These are phyloP conservation scores for Jatropha curcas DNA, from an alignment of 345 rosid genomes.

Conservation along the genomic window DNA sequence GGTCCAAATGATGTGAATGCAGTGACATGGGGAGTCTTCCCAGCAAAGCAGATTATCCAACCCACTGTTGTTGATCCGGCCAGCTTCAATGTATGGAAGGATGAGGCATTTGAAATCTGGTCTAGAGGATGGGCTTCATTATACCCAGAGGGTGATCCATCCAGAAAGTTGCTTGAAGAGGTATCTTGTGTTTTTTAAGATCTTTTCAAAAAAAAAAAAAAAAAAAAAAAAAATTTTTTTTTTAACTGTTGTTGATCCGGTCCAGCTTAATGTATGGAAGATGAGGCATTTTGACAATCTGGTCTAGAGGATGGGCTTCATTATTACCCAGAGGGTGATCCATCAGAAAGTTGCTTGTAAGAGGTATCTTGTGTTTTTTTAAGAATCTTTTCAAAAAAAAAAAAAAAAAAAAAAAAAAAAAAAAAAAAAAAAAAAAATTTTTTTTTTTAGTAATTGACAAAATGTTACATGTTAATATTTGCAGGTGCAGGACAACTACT, in stretches of 20 bases:
- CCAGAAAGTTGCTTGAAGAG: slow-evolving; percentile 72
- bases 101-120: slow-evolving; percentile 98
- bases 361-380: too few species aligned
- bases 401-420: too few species aligned
- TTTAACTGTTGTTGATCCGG: too few species aligned
- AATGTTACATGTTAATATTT: slow-evolving; percentile 12
- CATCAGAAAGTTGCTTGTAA: not conserved
- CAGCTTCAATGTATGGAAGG: slow-evolving; percentile 94
- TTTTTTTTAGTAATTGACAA: too few species aligned
- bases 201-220: too few species aligned
- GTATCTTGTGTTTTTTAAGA: slow-evolving; percentile 25
- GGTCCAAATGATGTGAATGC: slow-evolving; percentile 65
- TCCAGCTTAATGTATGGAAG: too few species aligned
- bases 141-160: slow-evolving; percentile 70
- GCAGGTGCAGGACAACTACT: slow-evolving; percentile 82
- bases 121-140: slow-evolving; percentile 77
- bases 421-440: too few species aligned
- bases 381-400: too few species aligned
- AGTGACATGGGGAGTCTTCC: slow-evolving; percentile 97
- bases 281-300: too few species aligned
- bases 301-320: not conserved
- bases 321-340: not conserved
- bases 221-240: too few species aligned
- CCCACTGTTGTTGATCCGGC: slow-evolving; percentile 98
- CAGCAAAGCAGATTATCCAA: slow-evolving; percentile 82